phyloP scores from a whole-genome alignment of 176 grass and related monocot genomes.

The Oryza meridionalis region DNA sequence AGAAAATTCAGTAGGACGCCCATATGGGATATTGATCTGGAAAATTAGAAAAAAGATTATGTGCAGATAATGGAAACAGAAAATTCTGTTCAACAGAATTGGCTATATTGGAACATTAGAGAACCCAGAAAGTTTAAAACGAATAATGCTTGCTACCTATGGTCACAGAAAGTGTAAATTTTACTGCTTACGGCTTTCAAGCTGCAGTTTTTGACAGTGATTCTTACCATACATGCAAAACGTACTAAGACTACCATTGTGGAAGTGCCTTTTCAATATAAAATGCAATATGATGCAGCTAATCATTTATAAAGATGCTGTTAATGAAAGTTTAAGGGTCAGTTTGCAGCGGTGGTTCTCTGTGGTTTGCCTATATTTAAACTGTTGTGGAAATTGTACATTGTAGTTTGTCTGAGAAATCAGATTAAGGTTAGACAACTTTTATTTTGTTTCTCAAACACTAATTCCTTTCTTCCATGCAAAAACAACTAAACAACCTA shows the following conservation, averaged over 20 bases:
- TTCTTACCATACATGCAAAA: conserved; percentile 11
- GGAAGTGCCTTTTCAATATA: background rate
- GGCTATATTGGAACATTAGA: background rate
- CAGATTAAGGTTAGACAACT: background rate
- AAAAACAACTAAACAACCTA: background rate
- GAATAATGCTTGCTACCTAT: background rate
- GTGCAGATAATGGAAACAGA: background rate
- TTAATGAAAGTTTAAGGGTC: background rate
- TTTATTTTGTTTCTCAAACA: background rate
- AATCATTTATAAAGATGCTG: conserved; percentile 14
- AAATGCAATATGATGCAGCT: background rate
- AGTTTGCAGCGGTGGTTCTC: background rate
- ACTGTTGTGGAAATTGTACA: background rate
- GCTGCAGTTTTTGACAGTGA: background rate
- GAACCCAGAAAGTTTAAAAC: conserved; percentile 18
- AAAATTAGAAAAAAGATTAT: conserved; percentile 41
- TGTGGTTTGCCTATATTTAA: background rate
- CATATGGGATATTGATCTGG: conserved; percentile 81
- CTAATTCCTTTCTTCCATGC: background rate
- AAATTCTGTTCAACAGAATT: background rate
- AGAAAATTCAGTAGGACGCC: conserved; percentile 63
- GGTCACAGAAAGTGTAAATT: background rate
- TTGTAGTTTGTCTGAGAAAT: background rate
- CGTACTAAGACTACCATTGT: background rate
- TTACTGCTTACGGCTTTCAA: background rate